phyloP scores from a whole-genome alignment of 164 flowering plant species.

The Saururus chinensis region DNA sequence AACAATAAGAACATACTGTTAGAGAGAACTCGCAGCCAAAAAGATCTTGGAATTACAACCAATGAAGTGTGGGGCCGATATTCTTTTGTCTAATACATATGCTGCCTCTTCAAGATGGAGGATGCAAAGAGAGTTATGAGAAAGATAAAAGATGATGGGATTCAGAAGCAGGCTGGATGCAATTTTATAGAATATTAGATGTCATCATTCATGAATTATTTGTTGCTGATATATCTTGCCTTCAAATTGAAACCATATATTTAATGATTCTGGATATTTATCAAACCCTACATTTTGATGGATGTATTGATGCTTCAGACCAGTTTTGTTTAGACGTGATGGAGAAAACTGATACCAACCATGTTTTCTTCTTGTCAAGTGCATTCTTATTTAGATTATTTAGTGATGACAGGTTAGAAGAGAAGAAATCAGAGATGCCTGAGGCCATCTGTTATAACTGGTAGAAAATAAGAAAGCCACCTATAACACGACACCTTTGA shows the following conservation, averaged over 20 bases:
- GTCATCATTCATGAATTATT: slow-evolving; percentile 23
- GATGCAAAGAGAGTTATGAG: slow-evolving; percentile 23
- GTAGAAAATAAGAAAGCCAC: too few species aligned
- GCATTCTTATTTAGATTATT: too few species aligned
- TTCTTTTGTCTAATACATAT: slow-evolving; percentile 22
- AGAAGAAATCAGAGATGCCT: too few species aligned
- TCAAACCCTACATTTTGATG: slow-evolving; percentile 9
- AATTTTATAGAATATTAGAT: slow-evolving; percentile 22
- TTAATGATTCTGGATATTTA: slow-evolving; percentile 10
- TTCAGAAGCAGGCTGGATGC: slow-evolving; percentile 22
- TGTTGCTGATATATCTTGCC: slow-evolving; percentile 18
- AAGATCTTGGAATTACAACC: slow-evolving; percentile 22
- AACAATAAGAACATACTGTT: too few species aligned
- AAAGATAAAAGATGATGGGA: slow-evolving; percentile 11
- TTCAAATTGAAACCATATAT: slow-evolving; percentile 8
- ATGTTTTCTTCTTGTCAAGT: too few species aligned
- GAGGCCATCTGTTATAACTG: too few species aligned
- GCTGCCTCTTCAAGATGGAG: slow-evolving; percentile 24
- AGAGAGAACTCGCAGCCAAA: slow-evolving; percentile 19
- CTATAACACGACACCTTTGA: too few species aligned
- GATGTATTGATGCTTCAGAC: slow-evolving; percentile 12
- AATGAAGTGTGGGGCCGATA: slow-evolving; percentile 15
- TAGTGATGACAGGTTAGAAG: too few species aligned
- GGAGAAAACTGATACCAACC: too few species aligned
- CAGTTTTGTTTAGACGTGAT: background rate